These are phyloP conservation scores for Arabidopsis arenosa DNA, from an alignment of 345 rosid species.

Conservation along the genomic window DNA sequence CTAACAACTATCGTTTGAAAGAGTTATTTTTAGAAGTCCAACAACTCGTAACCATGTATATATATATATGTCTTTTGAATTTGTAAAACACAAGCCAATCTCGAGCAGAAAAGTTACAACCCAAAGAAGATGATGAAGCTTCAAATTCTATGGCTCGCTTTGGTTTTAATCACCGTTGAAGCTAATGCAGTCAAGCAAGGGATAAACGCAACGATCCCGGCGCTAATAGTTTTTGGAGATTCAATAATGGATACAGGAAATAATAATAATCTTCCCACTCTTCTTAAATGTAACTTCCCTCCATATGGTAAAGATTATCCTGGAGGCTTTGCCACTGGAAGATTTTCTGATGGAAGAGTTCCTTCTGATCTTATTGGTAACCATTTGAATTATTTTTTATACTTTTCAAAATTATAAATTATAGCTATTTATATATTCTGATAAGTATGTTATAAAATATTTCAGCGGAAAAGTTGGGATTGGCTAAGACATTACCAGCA, in stretches of 20 bases:
- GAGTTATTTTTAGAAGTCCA: neutral
- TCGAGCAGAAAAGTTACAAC: neutral
- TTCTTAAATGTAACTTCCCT: constrained; percentile 13
- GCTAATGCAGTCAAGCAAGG: neutral
- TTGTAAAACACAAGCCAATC: neutral
- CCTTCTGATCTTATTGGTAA: constrained; percentile 31
- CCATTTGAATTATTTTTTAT: neutral
- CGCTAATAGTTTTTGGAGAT: constrained; percentile 35
- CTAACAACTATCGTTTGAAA: neutral
- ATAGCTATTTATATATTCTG: neutral
- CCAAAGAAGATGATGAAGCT: constrained; percentile 18
- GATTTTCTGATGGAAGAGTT: constrained; percentile 44
- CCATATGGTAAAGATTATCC: constrained; percentile 31
- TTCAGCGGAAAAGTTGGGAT: constrained; percentile 58
- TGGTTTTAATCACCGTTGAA: neutral
- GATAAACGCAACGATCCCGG: constrained; percentile 2
- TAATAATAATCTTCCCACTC: constrained; percentile 17
- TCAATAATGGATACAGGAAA: constrained; percentile 41
- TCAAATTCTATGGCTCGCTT: neutral
- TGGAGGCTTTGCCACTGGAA: constrained; percentile 5
- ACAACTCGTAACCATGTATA: neutral
- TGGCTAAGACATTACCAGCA: constrained; percentile 55
- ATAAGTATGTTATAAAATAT: neutral
- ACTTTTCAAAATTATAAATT: neutral
- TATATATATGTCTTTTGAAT: neutral